Percentiles rank a stretch among this genome's conserved stretches.
These are phyloP conservation scores for Alternaria infectoria DNA, from an alignment of 2,329 filamentous ascomycete genomes.

Conservation along the genomic window DNA sequence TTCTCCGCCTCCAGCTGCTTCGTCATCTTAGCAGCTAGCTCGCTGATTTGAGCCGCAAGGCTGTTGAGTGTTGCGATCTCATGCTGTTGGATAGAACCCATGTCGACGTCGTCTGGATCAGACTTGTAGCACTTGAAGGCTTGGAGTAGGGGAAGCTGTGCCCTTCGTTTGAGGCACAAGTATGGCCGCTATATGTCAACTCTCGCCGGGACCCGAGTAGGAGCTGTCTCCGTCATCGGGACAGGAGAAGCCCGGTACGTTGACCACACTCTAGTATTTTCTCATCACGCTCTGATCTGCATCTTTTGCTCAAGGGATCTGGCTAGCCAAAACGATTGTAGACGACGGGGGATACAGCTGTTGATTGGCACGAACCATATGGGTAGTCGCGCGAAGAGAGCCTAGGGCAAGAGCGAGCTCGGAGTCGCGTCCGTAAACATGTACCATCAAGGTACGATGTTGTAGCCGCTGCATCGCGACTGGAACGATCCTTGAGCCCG, in stretches of 20 bases:
- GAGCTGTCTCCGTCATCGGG: not conserved
- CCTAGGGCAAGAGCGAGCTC: not conserved
- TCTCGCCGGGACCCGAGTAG: not conserved
- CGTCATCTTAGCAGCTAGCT: slow-evolving; percentile 53
- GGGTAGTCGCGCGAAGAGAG: not conserved
- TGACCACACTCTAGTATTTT: not conserved
- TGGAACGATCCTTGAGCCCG: not conserved
- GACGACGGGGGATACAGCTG: not conserved
- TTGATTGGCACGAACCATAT: not conserved
- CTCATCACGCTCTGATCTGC: not conserved
- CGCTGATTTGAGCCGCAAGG: slow-evolving; percentile 55
- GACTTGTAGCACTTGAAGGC: not conserved
- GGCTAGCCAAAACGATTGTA: not conserved
- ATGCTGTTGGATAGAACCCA: slow-evolving; percentile 25
- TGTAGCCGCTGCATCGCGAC: not conserved
- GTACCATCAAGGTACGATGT: not conserved
- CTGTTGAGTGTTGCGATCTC: slow-evolving; percentile 48
- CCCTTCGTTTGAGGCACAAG: not conserved
- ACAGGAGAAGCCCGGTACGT: not conserved
- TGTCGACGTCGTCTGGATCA: slow-evolving; percentile 1
- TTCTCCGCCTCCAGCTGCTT: slow-evolving; percentile 53
- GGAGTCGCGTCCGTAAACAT: not conserved
- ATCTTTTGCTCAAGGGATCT: not conserved
- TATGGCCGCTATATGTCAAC: not conserved
- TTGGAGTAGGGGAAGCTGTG: not conserved